A percentile compares a stretch with the other conserved stretches of the same genome.
Conservation (phyloP, 1,139 yeast species). For the Magnusiomyces magnusii region DNA sequence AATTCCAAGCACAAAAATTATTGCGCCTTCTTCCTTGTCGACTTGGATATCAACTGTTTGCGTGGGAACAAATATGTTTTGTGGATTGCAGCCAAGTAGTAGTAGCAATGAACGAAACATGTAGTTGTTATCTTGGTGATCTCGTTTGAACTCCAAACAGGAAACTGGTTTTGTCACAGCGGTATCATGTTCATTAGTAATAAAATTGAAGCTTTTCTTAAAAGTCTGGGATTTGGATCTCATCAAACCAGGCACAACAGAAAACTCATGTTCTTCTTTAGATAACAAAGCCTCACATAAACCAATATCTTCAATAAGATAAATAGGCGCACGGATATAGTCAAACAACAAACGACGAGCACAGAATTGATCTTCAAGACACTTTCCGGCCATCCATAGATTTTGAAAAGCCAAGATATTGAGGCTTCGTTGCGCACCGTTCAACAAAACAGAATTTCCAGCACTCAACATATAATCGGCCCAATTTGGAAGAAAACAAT, state of each 20-base stretch:
- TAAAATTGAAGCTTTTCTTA: neutral
- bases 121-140: neutral
- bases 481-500: constrained; percentile 37
- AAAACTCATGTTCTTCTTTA: constrained; percentile 5
- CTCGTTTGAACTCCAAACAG: neutral
- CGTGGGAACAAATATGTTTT: constrained; percentile 6
- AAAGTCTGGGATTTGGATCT: neutral
- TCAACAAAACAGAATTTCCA: constrained; percentile 47
- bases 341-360: constrained; percentile 21
- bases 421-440: constrained; percentile 20
- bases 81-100: neutral
- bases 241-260: constrained; percentile 12
- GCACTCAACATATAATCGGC: constrained; percentile 58
- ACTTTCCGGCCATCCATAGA: constrained; percentile 21
- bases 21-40: constrained; percentile 10
- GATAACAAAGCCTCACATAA: neutral
- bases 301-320: constrained; percentile 17
- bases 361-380: constrained; percentile 24
- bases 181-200: no score
- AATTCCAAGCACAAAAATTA: constrained; percentile 4
- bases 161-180: no score
- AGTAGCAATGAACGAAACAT: neutral
- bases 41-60: constrained; percentile 1
- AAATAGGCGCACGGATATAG: constrained; percentile 20
- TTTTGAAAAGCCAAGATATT: constrained; percentile 21